Percentiles rank a stretch among this genome's conserved stretches.
Evolutionary conservation across 768 basidiomycete genomes (phyloP).

Genomic region (Boletus subparvulus): DNA sequence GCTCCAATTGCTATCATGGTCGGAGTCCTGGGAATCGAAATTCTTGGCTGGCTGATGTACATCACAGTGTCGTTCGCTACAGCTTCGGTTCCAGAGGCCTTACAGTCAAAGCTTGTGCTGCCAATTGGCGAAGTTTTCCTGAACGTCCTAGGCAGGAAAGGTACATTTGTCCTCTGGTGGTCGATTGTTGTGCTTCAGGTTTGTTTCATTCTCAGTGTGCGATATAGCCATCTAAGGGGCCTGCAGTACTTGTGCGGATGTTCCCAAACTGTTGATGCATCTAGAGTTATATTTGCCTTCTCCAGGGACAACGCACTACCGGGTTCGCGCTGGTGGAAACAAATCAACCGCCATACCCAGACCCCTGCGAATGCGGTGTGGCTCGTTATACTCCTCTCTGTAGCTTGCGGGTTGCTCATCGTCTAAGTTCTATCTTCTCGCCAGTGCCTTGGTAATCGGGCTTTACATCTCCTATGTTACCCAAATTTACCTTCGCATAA

Average conservation of each 20-base stretch:
- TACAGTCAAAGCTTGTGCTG: slow-evolving; percentile 36
- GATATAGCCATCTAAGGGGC: not conserved
- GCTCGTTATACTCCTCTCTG: slow-evolving; percentile 36
- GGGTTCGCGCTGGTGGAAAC: slow-evolving; percentile 38
- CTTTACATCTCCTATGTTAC: slow-evolving; percentile 40
- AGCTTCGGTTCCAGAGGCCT: slow-evolving; percentile 34
- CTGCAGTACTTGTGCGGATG: slow-evolving; percentile 42
- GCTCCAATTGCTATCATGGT: slow-evolving; percentile 47
- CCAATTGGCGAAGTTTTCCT: slow-evolving; percentile 44
- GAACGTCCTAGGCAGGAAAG: slow-evolving; percentile 38
- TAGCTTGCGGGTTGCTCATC: slow-evolving; percentile 25
- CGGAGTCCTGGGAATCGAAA: slow-evolving; percentile 38
- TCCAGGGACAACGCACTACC: slow-evolving; percentile 39
- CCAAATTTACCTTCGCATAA: slow-evolving; percentile 38
- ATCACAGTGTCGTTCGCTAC: slow-evolving; percentile 47
- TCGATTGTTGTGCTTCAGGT: slow-evolving; percentile 45
- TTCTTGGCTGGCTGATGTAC: slow-evolving; percentile 43
- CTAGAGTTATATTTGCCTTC: slow-evolving; percentile 48
- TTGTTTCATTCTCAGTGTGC: not conserved
- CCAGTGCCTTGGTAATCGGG: slow-evolving; percentile 34
- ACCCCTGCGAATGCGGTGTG: slow-evolving; percentile 43
- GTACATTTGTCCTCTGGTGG: slow-evolving; percentile 46
- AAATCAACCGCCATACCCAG: slow-evolving; percentile 31
- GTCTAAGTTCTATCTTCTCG: not conserved
- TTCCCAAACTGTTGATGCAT: slow-evolving; percentile 47